These are phyloP conservation scores for Solanum tacnaense DNA, from an alignment of 257 asterid species.

Conservation along the genomic window DNA sequence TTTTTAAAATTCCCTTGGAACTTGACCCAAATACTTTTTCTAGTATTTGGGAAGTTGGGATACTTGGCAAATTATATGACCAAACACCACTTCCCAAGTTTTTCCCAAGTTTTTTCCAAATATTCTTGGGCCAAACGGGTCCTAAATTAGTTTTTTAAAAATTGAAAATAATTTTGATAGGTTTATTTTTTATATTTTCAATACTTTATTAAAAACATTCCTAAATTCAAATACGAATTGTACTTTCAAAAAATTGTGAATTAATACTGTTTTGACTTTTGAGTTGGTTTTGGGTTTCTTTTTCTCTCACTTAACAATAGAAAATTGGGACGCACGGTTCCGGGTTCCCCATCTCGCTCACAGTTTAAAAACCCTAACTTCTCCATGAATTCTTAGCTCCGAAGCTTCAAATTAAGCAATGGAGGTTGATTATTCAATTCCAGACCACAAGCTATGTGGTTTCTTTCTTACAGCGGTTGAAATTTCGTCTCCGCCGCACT, in stretches of 20 bases:
- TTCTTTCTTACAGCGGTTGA: constrained; percentile 41
- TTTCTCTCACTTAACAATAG: neutral
- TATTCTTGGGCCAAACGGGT: too few relatives aligned
- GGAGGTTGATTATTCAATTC: neutral
- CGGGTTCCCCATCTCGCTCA: neutral
- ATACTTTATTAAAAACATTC: neutral
- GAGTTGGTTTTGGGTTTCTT: neutral
- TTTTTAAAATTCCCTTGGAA: too few relatives aligned
- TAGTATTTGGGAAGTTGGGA: too few relatives aligned
- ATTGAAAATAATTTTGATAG: too few relatives aligned
- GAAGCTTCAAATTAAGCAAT: neutral
- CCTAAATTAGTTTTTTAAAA: too few relatives aligned
- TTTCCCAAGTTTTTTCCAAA: too few relatives aligned
- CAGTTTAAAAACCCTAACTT: neutral
- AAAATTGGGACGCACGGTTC: neutral
- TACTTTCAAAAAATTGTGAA: neutral
- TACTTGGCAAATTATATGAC: too few relatives aligned
- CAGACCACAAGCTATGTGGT: constrained; percentile 70
- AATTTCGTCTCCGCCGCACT: constrained; percentile 10
- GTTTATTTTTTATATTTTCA: too few relatives aligned
- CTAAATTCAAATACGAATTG: neutral
- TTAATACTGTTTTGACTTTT: neutral
- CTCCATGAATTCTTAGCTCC: neutral
- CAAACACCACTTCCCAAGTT: too few relatives aligned
- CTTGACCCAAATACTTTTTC: too few relatives aligned